Percentiles rank a stretch among this genome's conserved stretches.
Evolutionary conservation across 345 rosid species (phyloP).

Genomic region (Euclidium syriacum): DNA sequence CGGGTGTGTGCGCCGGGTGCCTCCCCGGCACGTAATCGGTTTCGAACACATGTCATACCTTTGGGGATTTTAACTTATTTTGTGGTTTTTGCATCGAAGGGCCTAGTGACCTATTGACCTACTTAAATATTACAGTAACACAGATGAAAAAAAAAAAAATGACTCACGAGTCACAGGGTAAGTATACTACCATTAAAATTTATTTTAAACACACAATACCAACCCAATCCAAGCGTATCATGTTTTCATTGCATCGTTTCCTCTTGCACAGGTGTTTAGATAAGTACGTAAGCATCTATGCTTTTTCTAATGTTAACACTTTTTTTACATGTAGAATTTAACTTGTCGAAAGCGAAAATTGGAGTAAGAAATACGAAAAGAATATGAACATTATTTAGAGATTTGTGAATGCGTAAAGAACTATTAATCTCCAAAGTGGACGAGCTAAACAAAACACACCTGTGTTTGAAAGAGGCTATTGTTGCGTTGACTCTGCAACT

Average conservation of each 20-base stretch:
- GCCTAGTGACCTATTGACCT: no score
- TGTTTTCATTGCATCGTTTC: not conserved
- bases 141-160: no score
- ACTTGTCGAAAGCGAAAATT: not conserved
- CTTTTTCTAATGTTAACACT: not conserved
- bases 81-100: no score
- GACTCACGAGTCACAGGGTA: not conserved
- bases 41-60: no score
- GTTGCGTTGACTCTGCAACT: slow-evolving; percentile 24
- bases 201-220: no score
- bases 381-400: not conserved
- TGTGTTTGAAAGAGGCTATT: not conserved
- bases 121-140: no score
- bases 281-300: not conserved
- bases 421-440: not conserved
- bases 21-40: no score
- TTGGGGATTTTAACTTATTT: no score
- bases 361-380: slow-evolving; percentile 9
- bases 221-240: not conserved
- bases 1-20: no score
- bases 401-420: slow-evolving; percentile 9
- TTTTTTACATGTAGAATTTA: not conserved
- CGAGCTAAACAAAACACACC: not conserved
- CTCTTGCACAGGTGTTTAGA: not conserved
- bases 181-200: no score